Evolutionary conservation across 1,284 basidiomycete species (phyloP).

Genomic region (Cutaneotrichosporon sp.): DNA sequence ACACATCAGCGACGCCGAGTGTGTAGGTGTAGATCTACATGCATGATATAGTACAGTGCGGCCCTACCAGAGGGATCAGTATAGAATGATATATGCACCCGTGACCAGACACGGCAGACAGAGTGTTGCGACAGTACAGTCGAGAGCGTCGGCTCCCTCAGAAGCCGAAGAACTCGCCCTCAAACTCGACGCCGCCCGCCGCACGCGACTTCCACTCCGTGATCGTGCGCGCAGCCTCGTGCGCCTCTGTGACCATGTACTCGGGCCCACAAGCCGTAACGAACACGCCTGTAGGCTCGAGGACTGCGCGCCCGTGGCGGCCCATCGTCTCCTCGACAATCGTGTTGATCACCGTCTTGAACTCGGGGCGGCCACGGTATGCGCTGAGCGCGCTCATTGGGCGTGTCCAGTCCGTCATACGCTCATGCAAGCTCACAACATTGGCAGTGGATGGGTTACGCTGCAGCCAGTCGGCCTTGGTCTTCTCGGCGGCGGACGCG

Average conservation of each 20-base stretch:
- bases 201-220: slow-evolving; percentile 31
- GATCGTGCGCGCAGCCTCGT: slow-evolving; percentile 32
- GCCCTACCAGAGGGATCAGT: slow-evolving; percentile 3
- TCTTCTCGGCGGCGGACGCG: slow-evolving; percentile 28
- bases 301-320: slow-evolving; percentile 24
- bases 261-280: slow-evolving; percentile 47
- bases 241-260: slow-evolving; percentile 35
- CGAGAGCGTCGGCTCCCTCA: slow-evolving; percentile 13
- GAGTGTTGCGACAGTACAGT: not conserved
- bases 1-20: not conserved
- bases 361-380: slow-evolving; percentile 36
- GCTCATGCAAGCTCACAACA: slow-evolving; percentile 14
- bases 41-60: slow-evolving; percentile 7
- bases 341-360: slow-evolving; percentile 27
- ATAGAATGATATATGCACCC: slow-evolving; percentile 1
- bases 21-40: not conserved
- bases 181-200: slow-evolving; percentile 46
- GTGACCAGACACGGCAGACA: not conserved
- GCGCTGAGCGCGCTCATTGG: slow-evolving; percentile 31
- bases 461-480: slow-evolving; percentile 33
- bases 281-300: slow-evolving; percentile 34
- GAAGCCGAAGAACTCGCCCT: slow-evolving; percentile 47
- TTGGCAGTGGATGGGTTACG: slow-evolving; percentile 27
- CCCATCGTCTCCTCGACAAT: slow-evolving; percentile 34
- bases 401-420: slow-evolving; percentile 14